These are phyloP conservation scores for Pleomassaria siparia DNA, from an alignment of 2,329 filamentous ascomycete genomes.

Conservation along the genomic window DNA sequence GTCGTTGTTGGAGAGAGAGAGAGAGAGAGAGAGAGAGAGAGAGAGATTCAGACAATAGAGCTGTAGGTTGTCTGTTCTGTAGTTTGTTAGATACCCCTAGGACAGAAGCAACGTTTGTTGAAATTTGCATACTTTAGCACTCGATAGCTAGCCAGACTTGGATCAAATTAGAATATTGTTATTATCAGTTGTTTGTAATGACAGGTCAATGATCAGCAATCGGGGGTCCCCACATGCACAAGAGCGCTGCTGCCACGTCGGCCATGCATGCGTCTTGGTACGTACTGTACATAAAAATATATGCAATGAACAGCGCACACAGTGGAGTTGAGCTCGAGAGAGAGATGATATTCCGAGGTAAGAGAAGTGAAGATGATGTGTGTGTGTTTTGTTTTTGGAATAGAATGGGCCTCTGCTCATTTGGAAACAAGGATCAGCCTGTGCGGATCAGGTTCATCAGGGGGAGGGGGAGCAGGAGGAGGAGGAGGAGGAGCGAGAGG, in stretches of 20 bases:
- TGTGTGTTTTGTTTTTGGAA: too few species aligned
- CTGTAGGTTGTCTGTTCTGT: neutral
- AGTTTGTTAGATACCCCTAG: constrained; percentile 15
- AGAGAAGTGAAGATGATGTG: neutral
- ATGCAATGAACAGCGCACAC: neutral
- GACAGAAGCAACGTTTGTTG: constrained; percentile 3
- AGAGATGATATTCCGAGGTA: too few species aligned
- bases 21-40: too few species aligned
- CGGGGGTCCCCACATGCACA: neutral
- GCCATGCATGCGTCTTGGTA: neutral
- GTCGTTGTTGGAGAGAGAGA: neutral
- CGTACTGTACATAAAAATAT: neutral
- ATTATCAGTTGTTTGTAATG: constrained; percentile 1
- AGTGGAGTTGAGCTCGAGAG: too few species aligned
- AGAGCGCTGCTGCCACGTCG: neutral
- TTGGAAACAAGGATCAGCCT: too few species aligned
- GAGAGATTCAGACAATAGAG: too few species aligned
- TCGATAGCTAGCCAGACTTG: neutral
- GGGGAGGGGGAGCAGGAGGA: too few species aligned
- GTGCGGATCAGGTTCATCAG: too few species aligned
- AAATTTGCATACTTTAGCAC: constrained; percentile 12
- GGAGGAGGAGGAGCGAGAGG: too few species aligned
- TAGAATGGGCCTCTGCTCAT: too few species aligned
- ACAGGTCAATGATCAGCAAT: neutral
- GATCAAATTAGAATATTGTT: constrained; percentile 10